Evolutionary conservation across 2,329 filamentous ascomycete species (phyloP), one percentile per base, ranked within the genome.

Genomic region (Gnomoniopsis sp.): DNA sequence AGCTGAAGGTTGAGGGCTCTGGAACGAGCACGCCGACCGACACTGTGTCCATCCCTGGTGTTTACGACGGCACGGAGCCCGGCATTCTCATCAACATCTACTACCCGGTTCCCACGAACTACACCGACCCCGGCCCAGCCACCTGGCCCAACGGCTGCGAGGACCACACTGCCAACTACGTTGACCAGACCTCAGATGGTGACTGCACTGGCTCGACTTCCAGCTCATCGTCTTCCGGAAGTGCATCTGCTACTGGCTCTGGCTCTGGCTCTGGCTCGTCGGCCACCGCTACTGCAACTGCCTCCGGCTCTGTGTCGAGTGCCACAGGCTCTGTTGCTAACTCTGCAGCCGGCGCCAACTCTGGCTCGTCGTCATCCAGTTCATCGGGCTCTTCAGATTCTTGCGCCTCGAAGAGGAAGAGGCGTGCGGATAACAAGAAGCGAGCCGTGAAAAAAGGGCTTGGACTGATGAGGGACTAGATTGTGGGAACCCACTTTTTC

Each of bases 141-240:
- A 63, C 65, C 58, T 74, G 72, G 71, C 72, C 72, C 63, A 67
- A 65, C 57, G 58, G 57, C 30, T 74, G 72, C 60, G 68, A 70
- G 65, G 72, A 74, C 61, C 71, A 74, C 67, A 74, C 72, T 43
- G 67, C 70, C 64, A 74, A 74, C 71, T 61, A 68, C 3, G 64
- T 61, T 26, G 72, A 70, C 14, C 65, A 69, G 67, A 50, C 64
- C 22, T 67, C 60, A 53, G 72, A 74, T 36, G 72, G 72, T 49
- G 71, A 74, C 68, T 74, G 72, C 70, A 73, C 71, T 62, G 47
- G 51, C 46, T 44, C 51, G 22, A 49, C 47, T 17, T 23, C 62
- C 41, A 59, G 52, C 48, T 46, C 38, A 7, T 47, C 43, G 23
- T 52, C 55, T 15, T 53, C 51, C 11, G 41, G 38, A 12, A 33